Evolutionary conservation across 768 basidiomycete species (phyloP), one percentile per base, ranked within the genome.

Genomic region (Kwoniella dendrophila): DNA sequence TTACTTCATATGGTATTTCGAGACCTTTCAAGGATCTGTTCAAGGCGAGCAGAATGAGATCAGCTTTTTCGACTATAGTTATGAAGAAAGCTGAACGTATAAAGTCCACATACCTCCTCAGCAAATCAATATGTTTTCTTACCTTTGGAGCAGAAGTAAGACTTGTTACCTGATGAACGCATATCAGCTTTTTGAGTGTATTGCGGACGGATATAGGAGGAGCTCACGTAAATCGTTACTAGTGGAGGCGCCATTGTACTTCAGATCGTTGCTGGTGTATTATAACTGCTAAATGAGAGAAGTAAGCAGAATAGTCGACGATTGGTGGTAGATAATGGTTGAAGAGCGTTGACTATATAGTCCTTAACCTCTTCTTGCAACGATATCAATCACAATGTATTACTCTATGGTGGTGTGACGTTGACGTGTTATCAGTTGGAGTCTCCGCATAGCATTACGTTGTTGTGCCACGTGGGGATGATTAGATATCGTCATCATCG

Each of bases 191-290:
- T 36, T 47, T 38, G 36, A 52, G 58, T 6, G 14, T 27, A 14
- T n/a, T 36, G 1, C 29, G 56, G n/a, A n/a, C n/a, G n/a, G n/a
- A n/a, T n/a, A n/a, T n/a, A n/a, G n/a, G n/a, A 56, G 34, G 24
- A 20, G 65, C 73, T 41, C 33, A 73, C 74, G 59, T 76, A 76
- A 59, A 76, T 76, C 1, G 74, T 64, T 6, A 76, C 74, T n/a
- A 56, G 44, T 5, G 74, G 74, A 38, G 72, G 74, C 6, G 70
- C 64, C 74, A 76, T 76, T 4, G 14, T 48, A n/a, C n/a, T n/a
- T n/a, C n/a, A n/a, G 41, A 6, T 44, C n/a, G 27, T 51, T 32
- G 58, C 20, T 47, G 40, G 3, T 29, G 33, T 2, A 24, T 8
- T 24, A 14, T 29, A 22, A 22, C 45, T 24, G 26, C n/a, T 47